Evolutionary conservation across 306 rosid species (phyloP), one percentile per base, ranked within the genome.

Genomic region (Sphenostylis stenocarpa): DNA sequence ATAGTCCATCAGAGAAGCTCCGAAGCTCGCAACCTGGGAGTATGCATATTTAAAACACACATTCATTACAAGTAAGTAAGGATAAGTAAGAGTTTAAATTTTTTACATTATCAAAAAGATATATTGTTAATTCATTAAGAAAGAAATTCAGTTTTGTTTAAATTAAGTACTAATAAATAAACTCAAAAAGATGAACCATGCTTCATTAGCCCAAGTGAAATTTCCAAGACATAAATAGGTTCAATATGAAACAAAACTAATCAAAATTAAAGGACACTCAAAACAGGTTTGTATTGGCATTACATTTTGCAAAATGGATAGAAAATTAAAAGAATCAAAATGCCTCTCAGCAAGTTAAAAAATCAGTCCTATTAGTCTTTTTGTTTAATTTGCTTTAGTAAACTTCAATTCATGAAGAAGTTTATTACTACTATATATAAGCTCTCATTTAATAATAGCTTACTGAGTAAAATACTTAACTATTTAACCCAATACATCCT

Each of bases 1-100:
- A 70, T 84, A 81, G 44, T 86, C 84, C 70, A 80, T 48, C 11
- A 88, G 36, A 51, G 85, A 65, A 58, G 90, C 90, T 74, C 92
- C 92, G 77, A 86, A 86, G 62, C 92, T 88, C 68, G 92, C 92
- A 84, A 88, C 92, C 92, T 88, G 33, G 61, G 31, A 31, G 31
- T 13, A 34, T 26, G 28, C 28, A 62, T 58, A 69, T 45, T 72
- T 67, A 43, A 21, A 44, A 63, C 56, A 57, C 23, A 58, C 2
- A 53, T 21, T 53, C 60, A 21, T 9, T 10, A 48, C 28, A 26
- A 26, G 28, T n/a, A 34, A 34, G 9, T 36, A 7, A 36, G 9
- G 41, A 36, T 8, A 8, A 36, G 41, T 36, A 36, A 2, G 41
- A 36, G 41, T 36, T 36, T 7, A 8, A 36, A 1, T 36, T 36